Evolutionary conservation across 169 alveolate genomes (phyloP).

Genomic region (Toxoplasma gondii): DNA sequence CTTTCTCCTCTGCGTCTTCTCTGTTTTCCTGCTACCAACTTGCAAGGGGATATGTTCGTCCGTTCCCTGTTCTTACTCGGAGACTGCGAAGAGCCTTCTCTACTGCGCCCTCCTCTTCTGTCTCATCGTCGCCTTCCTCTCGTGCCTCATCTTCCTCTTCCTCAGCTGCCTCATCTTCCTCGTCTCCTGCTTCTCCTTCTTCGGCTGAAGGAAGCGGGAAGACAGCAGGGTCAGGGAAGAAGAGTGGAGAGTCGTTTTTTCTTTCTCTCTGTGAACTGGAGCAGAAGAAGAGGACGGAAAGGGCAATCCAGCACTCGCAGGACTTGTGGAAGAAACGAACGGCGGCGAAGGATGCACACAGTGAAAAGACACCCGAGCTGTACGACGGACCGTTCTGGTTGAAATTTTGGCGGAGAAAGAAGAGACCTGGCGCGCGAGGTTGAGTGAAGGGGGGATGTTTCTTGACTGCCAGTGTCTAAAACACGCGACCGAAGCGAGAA

Average conservation of each 20-base stretch:
- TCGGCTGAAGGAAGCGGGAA: too few species aligned
- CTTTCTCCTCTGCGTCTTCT: not conserved
- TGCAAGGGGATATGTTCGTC: too few species aligned
- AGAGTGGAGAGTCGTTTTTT: not conserved
- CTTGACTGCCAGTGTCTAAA: too few species aligned
- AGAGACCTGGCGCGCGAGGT: slow-evolving; percentile 18
- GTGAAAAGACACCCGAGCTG: not conserved
- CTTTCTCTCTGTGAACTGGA: not conserved
- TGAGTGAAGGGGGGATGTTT: not conserved
- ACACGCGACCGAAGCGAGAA: too few species aligned
- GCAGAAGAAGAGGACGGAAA: not conserved
- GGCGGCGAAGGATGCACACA: not conserved
- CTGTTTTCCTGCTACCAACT: too few species aligned
- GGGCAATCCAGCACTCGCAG: not conserved
- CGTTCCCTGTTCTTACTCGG: too few species aligned
- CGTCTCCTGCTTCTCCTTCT: not conserved
- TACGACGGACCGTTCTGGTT: slow-evolving; percentile 35
- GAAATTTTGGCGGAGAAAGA: slow-evolving; percentile 5
- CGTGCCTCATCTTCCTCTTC: not conserved
- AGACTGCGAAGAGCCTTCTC: not conserved
- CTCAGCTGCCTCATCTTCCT: not conserved
- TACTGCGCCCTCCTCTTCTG: not conserved
- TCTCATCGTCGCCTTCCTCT: not conserved
- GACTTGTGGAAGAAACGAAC: not conserved
- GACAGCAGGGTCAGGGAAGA: not conserved